Evolutionary conservation across 176 grass and related monocot species (phyloP), one percentile per base, ranked within the genome.

Genomic region (Secale cereale): DNA sequence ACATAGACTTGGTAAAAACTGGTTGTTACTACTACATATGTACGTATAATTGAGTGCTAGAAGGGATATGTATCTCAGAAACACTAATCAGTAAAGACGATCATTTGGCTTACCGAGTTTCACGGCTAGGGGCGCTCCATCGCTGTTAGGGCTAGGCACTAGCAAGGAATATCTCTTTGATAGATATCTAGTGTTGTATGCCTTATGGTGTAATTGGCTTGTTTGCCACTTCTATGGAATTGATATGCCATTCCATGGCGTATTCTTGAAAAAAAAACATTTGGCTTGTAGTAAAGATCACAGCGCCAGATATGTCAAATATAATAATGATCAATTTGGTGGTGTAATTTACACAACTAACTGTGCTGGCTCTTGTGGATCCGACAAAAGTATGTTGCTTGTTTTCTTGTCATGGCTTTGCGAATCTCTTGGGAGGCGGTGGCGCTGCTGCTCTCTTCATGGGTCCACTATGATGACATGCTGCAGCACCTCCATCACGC

Each of bases 381-480:
- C 33, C 3, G 6, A 19, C 19, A 50, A 29, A 45, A 48, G 33
- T 26, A 2, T 75, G 32, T 19, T 71, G 20, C 7, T 6, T 59
- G 30, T 57, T 70, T 37, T 37, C 31, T 26, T 82, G 65, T 20
- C 28, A 7, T 65, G 27, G 3, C 3, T 4, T 35, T 35, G 45
- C 1, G 29, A 29, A 52, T 52, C 43, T 81, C 19, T 66, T 37
- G 48, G 63, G 56, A 26, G 56, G 67, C 1, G 67, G 20, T 3
- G 81, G 72, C 20, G 84, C 90, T 3, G 79, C 86, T 39, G 74
- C 77, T 15, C 84, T 92, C 62, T 91, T 94, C 72, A 94, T 91
- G 85, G 92, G 2, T 94, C 84, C 56, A 78, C 81, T 73, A 94
- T 97, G 88, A 92, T 97, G 88, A 92, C 88, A 62, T 61, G n/a